Evolutionary conservation across 371 early-diverging fungal genomes (phyloP).

Genomic region (Capillidium heterosporum): DNA sequence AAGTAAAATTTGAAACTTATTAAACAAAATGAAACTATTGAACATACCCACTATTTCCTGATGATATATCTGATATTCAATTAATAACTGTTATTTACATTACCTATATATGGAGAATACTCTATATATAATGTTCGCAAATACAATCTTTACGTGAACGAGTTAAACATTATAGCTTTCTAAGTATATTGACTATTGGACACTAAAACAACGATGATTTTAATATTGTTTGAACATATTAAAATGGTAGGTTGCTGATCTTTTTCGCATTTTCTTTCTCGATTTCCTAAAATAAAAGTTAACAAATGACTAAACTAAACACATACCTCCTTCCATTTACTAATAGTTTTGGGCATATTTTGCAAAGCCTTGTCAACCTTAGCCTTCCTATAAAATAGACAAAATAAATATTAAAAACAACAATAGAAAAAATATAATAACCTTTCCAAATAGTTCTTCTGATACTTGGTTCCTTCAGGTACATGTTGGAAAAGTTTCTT

Average conservation of each 20-base stretch:
- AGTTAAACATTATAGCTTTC: too few species aligned
- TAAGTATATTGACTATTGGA: too few species aligned
- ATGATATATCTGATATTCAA: too few species aligned
- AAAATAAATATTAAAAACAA: neutral
- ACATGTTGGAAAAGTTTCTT: constrained; percentile 12
- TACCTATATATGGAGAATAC: too few species aligned
- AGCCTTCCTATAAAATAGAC: constrained; percentile 6
- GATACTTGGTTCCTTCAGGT: constrained; percentile 27
- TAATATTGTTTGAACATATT: neutral
- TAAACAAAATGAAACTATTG: too few species aligned
- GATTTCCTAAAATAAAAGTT: neutral
- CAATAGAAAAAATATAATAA: constrained; percentile 4
- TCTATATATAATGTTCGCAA: too few species aligned
- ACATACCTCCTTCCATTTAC: constrained; percentile 21
- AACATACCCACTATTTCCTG: too few species aligned
- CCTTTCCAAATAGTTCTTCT: constrained; percentile 19
- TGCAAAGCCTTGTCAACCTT: constrained; percentile 17
- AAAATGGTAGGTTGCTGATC: constrained; percentile 3
- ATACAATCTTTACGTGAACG: too few species aligned
- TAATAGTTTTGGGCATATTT: constrained; percentile 23
- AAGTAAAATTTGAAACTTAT: too few species aligned
- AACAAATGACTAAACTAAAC: neutral
- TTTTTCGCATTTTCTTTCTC: constrained; percentile 3
- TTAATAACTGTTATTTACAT: too few species aligned
- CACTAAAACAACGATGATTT: too few species aligned